Base-by-base conservation (phyloP, 768 basidiomycete species). In the Kwoniella sp. region DNA sequence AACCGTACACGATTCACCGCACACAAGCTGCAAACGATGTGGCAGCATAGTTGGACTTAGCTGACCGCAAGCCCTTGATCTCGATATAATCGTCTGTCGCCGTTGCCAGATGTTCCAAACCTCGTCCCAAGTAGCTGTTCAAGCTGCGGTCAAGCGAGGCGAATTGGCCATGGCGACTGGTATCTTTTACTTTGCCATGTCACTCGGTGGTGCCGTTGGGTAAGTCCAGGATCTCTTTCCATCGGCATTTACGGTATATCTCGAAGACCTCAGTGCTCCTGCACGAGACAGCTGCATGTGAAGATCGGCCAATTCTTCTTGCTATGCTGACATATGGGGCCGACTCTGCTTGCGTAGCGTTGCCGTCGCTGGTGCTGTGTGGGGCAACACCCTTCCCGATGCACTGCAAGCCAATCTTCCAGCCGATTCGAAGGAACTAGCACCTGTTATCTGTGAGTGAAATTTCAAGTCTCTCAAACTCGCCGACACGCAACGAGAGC, bases 151-250 rank as follows among this genome's bases (percentile, higher is more conserved):
- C 48, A 61, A 52, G 25, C 48, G 59, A 37, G 59, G 59, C 28
- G 59, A 61, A 26, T 12, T 61, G 22, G 59, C 59, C 1, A 53
- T 61, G 48, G 59, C 59, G 15, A 61, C 59, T 25, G 59, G 59
- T 25, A 61, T 61, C 48, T 61, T 52, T 31, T 61, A 61, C 45
- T 53, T 61, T 41, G 59, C 59, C 30, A 61, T 61, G 59, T 61
- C 59, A 11, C 51, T 61, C 22, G 59, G 59, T n/a, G 59, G 59
- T 52, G 59, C 59, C 29, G 31, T 61, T 30, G 59, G 59, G 50
- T 51, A 23, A 51, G 50, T 51, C 25, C 20, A 48, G 7, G 47
- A 23, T 7, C 47, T 7, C 23, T 48, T 5, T 13, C 7, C 34
- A 34, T 34, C 34, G 5, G 34, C n/a, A n/a, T n/a, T n/a, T n/a